Conservation (phyloP, 164 flowering plant genomes). For the grape (Vitis vinifera) region ASM3070453v1 NC_081812.1:8997501-8998000, state of each 20-base stretch:
- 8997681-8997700: slow-evolving; percentile 75
- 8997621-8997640: background rate
- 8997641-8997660: slow-evolving; percentile 2
- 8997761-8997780: slow-evolving; percentile 99
- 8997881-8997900: slow-evolving; percentile 95
- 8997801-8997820: slow-evolving; percentile 82
- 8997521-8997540: too few relatives aligned
- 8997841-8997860: slow-evolving; percentile 80
- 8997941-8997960: slow-evolving; percentile 84
- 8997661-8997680: slow-evolving; percentile 17
- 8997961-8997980: slow-evolving; percentile 75
- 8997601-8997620: background rate
- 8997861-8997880: slow-evolving; percentile 69
- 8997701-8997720: slow-evolving; percentile 84
- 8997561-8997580: background rate
- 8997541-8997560: too few relatives aligned
- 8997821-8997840: slow-evolving; percentile 93
- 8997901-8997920: slow-evolving; percentile 80
- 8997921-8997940: slow-evolving; percentile 98
- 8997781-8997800: slow-evolving; percentile 79
- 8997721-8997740: slow-evolving; percentile 79
- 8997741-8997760: slow-evolving; percentile 84
- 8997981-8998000: slow-evolving; percentile 79
- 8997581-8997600: background rate
- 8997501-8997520: too few relatives aligned